phyloP scores from a whole-genome alignment of 2,329 filamentous ascomycete genomes.

The Clonostachys solani region DNA sequence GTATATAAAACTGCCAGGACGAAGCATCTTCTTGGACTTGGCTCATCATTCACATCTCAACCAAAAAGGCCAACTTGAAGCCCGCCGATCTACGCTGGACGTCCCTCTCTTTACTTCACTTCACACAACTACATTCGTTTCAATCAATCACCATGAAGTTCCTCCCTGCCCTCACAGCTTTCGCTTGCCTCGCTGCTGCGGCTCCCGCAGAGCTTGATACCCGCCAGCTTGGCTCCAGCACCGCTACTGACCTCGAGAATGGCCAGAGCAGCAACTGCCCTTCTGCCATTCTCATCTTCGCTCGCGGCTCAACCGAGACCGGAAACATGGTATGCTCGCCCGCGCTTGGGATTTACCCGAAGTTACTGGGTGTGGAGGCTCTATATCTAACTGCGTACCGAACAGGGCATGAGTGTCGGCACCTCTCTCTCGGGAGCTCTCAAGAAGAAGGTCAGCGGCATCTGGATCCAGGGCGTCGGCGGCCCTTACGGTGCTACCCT shows the following conservation, averaged over 20 bases:
- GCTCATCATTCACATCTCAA: too few relatives aligned
- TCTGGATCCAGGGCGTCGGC: constrained; percentile 40
- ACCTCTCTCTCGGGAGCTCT: constrained; percentile 20
- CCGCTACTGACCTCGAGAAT: constrained; percentile 17
- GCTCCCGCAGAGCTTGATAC: constrained; percentile 4
- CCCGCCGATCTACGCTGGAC: too few relatives aligned
- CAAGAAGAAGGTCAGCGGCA: constrained; percentile 14
- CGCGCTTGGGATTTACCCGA: not conserved
- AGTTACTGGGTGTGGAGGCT: not conserved
- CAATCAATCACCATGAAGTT: constrained; percentile 16
- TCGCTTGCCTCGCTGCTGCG: constrained; percentile 7
- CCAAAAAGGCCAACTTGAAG: too few relatives aligned
- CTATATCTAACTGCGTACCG: not conserved
- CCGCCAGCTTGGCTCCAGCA: constrained; percentile 10
- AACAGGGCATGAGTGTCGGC: constrained; percentile 17
- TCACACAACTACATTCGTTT: too few relatives aligned
- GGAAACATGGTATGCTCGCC: constrained; percentile 28
- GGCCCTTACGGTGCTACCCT: constrained; percentile 29
- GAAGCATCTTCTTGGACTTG: too few relatives aligned
- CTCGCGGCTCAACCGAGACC: constrained; percentile 29
- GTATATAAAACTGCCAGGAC: too few relatives aligned
- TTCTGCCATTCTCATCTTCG: constrained; percentile 30
- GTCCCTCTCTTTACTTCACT: too few relatives aligned
- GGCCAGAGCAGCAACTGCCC: constrained; percentile 23
- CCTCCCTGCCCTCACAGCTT: constrained; percentile 8